A percentile compares a stretch with the other conserved stretches of the same genome.
These are phyloP conservation scores for Otatea glauca DNA, from an alignment of 176 grass and related monocot genomes.

Conservation along the genomic window DNA sequence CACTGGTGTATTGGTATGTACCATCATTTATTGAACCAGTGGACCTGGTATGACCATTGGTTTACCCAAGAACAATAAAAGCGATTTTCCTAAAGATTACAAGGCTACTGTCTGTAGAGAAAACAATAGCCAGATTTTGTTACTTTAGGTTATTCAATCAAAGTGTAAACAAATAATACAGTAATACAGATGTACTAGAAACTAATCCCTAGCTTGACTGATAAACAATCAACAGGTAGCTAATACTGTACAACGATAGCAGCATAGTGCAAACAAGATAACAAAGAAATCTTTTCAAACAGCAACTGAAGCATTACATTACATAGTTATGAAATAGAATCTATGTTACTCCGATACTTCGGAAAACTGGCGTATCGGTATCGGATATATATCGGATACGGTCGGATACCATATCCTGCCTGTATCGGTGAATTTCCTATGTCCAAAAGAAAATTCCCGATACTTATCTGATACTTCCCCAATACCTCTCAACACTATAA, in stretches of 20 bases:
- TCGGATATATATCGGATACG: no score
- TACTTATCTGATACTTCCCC: no score
- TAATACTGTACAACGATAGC: no score
- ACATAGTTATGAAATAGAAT: background rate
- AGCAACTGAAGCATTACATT: background rate
- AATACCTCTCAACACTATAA: no score
- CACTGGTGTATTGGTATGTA: constrained; percentile 2
- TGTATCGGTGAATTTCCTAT: no score
- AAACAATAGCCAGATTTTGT: constrained; percentile 51
- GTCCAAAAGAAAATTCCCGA: no score
- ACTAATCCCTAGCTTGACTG: no score
- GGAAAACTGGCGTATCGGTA: no score
- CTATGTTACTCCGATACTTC: no score
- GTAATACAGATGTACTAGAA: no score
- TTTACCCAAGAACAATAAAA: constrained; percentile 67
- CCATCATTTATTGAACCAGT: constrained; percentile 64
- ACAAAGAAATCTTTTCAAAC: background rate
- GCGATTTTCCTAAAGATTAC: constrained; percentile 59
- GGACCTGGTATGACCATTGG: constrained; percentile 33
- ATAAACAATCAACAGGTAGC: no score
- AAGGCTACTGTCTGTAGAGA: constrained; percentile 37
- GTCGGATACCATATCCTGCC: no score
- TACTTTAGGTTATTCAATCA: constrained; percentile 2
- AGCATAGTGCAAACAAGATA: background rate
- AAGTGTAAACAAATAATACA: background rate